Conservation (phyloP, 306 rosid species). For the Ormosia emarginata region DNA sequence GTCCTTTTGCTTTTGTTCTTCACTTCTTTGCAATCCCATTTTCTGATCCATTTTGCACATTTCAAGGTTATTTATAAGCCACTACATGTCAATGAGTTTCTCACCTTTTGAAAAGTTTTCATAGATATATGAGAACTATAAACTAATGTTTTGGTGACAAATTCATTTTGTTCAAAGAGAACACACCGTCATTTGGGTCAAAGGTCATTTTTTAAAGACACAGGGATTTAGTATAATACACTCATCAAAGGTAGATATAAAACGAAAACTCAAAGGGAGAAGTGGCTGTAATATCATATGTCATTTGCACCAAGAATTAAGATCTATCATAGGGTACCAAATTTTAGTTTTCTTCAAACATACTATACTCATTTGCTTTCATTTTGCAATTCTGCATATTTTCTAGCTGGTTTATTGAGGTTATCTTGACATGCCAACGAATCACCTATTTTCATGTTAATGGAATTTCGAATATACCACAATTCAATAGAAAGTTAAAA, state of each 20-base stretch:
- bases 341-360: not conserved
- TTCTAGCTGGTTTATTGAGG: not conserved
- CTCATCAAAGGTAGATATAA: not conserved
- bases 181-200: slow-evolving; percentile 31
- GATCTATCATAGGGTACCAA: not conserved
- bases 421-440: not conserved
- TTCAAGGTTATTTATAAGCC: not conserved
- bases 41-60: not conserved
- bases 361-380: not conserved
- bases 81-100: not conserved
- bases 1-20: slow-evolving; percentile 19
- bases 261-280: not conserved
- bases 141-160: slow-evolving; percentile 15
- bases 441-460: not conserved
- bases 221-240: not conserved
- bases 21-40: not conserved
- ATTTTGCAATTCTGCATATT: not conserved
- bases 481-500: not conserved
- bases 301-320: slow-evolving; percentile 2
- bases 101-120: not conserved
- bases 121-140: not conserved
- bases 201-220: slow-evolving; percentile 24
- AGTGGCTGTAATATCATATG: slow-evolving; percentile 1
- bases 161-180: slow-evolving; percentile 10
- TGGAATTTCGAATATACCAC: not conserved